A percentile compares a stretch with the other conserved stretches of the same genome.
Conservation (phyloP, 441 rosid genomes). For the Arabidopsis hybrid region DNA sequence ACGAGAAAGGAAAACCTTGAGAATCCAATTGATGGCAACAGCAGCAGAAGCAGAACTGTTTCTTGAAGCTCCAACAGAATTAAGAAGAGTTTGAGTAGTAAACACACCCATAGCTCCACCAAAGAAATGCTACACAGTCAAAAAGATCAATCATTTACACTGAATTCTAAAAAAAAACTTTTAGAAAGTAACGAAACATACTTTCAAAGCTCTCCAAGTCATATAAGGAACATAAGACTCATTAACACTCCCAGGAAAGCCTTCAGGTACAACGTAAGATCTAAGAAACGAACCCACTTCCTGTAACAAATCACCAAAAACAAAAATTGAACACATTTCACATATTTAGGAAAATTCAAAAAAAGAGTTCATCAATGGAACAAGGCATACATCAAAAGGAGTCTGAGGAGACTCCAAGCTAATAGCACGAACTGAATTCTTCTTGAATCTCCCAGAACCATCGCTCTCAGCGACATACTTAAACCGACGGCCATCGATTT, state of each 20-base stretch:
- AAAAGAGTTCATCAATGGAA: background rate
- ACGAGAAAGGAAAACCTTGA: conserved; percentile 61
- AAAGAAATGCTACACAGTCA: conserved; percentile 73
- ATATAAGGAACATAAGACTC: conserved; percentile 95
- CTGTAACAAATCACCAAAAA: conserved; percentile 44
- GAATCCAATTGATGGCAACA: conserved; percentile 98
- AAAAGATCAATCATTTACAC: conserved; percentile 2
- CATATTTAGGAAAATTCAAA: background rate
- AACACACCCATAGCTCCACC: conserved; percentile 99
- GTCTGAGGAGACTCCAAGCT: conserved; percentile 75
- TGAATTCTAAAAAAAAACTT: background rate
- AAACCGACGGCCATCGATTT: conserved; percentile 88
- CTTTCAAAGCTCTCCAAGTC: conserved; percentile 99
- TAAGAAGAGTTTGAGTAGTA: conserved; percentile 91
- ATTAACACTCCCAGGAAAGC: conserved; percentile 87
- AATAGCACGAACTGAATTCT: conserved; percentile 78
- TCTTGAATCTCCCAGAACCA: conserved; percentile 59
- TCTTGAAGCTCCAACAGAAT: conserved; percentile 87
- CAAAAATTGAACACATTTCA: conserved; percentile 2
- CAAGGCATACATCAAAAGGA: conserved; percentile 68
- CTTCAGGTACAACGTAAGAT: conserved; percentile 97
- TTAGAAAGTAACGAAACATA: conserved; percentile 21
- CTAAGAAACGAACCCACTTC: conserved; percentile 83
- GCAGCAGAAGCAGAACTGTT: conserved; percentile 85
- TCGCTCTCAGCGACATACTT: conserved; percentile 82